A percentile compares a stretch with the other conserved stretches of the same genome.
Conservation (phyloP, 306 rosid species). For the Cotoneaster glaucophyllus region DNA sequence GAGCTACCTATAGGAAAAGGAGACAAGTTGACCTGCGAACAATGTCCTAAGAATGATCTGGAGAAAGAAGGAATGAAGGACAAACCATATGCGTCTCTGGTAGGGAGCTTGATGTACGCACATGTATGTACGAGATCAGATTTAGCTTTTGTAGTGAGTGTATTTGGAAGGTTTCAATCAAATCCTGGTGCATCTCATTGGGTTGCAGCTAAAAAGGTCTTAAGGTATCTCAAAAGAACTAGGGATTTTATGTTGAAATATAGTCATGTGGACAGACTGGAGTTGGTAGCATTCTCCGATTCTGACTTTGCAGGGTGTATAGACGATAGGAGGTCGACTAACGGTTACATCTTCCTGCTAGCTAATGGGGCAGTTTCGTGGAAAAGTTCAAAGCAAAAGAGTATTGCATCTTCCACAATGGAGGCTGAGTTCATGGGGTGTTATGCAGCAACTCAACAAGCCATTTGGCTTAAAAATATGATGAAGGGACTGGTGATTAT, state of each 20-base stretch:
- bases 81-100: neutral
- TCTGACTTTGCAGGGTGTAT: neutral
- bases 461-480: no score
- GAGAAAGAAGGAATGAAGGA: no score
- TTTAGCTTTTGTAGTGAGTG: neutral
- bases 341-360: neutral
- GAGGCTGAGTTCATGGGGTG: neutral
- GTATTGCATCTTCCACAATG: neutral
- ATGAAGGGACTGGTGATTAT: no score
- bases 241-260: neutral
- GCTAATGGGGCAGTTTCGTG: neutral
- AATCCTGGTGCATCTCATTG: no score
- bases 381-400: neutral
- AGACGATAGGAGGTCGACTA: neutral
- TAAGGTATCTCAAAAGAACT: neutral
- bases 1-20: no score
- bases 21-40: no score
- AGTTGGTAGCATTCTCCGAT: neutral
- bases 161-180: neutral
- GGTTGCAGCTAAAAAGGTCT: neutral
- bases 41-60: no score
- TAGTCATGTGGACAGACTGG: neutral
- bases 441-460: neutral
- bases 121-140: neutral
- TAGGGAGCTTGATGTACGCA: neutral